Percentiles rank a stretch among this genome's conserved stretches.
These are phyloP conservation scores for Melanogaster broomeanus DNA, from an alignment of 768 basidiomycete genomes.

Conservation along the genomic window DNA sequence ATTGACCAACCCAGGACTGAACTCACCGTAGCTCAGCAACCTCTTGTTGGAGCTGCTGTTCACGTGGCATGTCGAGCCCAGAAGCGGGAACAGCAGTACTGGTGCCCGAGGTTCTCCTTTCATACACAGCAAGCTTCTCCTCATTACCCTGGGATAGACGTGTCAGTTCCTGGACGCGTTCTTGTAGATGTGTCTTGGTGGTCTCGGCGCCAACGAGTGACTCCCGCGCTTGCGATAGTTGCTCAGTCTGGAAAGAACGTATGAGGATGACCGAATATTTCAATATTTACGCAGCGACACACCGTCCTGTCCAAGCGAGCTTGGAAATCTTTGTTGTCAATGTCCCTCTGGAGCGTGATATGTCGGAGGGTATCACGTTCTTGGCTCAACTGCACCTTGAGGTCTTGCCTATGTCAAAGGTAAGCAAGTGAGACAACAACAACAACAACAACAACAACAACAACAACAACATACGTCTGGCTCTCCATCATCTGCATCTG, in stretches of 20 bases:
- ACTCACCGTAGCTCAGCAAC: conserved; percentile 82
- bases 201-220: conserved; percentile 71
- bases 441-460: conserved; percentile 22
- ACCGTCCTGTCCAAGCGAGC: conserved; percentile 71
- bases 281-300: conserved; percentile 23
- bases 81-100: conserved; percentile 33
- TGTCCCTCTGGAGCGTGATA: conserved; percentile 74
- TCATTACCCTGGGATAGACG: conserved; percentile 71
- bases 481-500: conserved; percentile 76
- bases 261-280: conserved; percentile 8
- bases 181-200: conserved; percentile 76
- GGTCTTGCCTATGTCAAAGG: conserved; percentile 58
- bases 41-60: conserved; percentile 81
- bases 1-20: background rate
- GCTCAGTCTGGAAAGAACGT: conserved; percentile 48
- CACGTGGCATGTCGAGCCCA: conserved; percentile 55
- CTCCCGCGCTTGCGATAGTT: conserved; percentile 70
- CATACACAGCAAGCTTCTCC: conserved; percentile 87
- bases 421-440: background rate
- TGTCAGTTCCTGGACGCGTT: conserved; percentile 49
- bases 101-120: conserved; percentile 52
- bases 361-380: conserved; percentile 79
- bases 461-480: conserved; percentile 60
- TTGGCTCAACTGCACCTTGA: conserved; percentile 65
- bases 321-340: conserved; percentile 77